A percentile compares a stretch with the other conserved stretches of the same genome.
Conservation (phyloP, 1,139 yeast species). For the Sugiyamaella castrensis region DNA sequence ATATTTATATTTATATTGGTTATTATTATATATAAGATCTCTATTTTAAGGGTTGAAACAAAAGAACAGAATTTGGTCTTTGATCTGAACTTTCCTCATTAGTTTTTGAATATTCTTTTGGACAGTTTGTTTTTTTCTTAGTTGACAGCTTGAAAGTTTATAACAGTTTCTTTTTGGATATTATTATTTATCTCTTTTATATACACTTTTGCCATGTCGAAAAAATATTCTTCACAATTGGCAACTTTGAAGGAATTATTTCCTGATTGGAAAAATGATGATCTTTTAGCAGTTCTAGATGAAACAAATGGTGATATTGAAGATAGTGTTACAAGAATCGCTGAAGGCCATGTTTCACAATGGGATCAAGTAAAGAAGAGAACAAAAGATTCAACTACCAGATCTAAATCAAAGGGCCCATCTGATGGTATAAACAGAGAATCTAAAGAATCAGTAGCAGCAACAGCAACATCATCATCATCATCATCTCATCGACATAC, state of each 20-base stretch:
- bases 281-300: constrained; percentile 66
- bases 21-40: too few relatives aligned
- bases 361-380: constrained; percentile 65
- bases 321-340: constrained; percentile 78
- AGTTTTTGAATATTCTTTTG: too few relatives aligned
- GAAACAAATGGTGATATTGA: constrained; percentile 76
- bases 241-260: constrained; percentile 75
- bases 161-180: too few relatives aligned
- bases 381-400: constrained; percentile 40
- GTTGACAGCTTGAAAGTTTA: too few relatives aligned
- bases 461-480: background rate
- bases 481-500: constrained; percentile 15
- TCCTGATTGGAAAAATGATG: constrained; percentile 93
- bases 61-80: too few relatives aligned
- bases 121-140: too few relatives aligned
- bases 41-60: too few relatives aligned
- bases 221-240: constrained; percentile 45
- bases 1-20: too few relatives aligned
- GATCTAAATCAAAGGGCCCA: constrained; percentile 16
- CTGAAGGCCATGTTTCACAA: constrained; percentile 61
- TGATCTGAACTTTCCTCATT: too few relatives aligned
- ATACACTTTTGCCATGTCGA: too few relatives aligned
- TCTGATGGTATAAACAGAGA: background rate
- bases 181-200: too few relatives aligned
- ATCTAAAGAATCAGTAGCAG: too few relatives aligned